Evolutionary conservation across 2,329 filamentous ascomycete species (phyloP).

Genomic region (Thielaviopsis ethacetica): DNA sequence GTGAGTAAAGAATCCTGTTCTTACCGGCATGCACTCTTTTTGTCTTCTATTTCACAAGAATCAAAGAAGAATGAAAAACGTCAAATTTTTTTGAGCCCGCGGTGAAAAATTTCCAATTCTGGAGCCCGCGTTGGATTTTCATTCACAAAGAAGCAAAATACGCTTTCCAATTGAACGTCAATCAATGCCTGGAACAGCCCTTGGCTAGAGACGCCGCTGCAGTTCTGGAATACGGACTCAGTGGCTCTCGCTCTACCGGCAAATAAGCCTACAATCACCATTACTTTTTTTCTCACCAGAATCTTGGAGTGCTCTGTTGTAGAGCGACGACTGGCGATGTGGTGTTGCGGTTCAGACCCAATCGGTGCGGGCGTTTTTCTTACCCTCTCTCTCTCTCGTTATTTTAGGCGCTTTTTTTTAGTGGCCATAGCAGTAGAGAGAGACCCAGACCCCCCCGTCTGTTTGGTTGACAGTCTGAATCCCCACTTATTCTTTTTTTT

Average conservation of each 20-base stretch:
- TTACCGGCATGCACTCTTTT: conserved; percentile 4
- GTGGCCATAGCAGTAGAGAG: neutral
- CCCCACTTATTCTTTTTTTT: neutral
- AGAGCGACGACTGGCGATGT: neutral
- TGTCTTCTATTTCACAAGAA: neutral
- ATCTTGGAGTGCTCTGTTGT: neutral
- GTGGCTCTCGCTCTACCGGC: neutral
- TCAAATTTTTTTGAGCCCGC: neutral
- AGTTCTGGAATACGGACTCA: neutral
- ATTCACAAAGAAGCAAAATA: neutral
- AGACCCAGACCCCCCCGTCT: neutral
- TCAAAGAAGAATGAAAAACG: neutral
- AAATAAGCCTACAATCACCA: neutral
- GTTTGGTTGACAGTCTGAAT: neutral
- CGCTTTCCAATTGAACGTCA: neutral
- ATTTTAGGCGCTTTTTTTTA: neutral
- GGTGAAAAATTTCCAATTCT: neutral
- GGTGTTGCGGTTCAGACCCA: neutral
- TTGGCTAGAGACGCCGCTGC: neutral
- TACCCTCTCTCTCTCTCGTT: neutral
- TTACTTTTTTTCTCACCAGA: neutral
- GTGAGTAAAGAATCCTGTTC: conserved; percentile 21
- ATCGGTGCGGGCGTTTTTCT: neutral
- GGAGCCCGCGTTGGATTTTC: neutral
- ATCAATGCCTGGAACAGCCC: neutral